Evolutionary conservation across 495 filamentous ascomycete genomes (phyloP).

Genomic region (Lasiosphaeria ovina): DNA sequence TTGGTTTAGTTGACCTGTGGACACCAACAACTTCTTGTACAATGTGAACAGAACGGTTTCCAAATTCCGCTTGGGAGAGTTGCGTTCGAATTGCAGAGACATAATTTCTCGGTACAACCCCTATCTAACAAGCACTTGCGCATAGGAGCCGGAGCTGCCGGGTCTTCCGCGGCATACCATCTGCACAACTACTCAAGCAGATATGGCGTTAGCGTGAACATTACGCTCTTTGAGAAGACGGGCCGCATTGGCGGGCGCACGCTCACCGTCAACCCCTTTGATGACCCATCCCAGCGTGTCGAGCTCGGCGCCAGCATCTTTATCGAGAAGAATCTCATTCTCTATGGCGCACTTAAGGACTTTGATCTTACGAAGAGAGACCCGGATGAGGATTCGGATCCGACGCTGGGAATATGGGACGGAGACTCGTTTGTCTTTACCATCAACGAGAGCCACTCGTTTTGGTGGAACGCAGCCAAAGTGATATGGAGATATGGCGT

Average conservation of each 20-base stretch:
- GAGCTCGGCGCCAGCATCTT: conserved; percentile 95
- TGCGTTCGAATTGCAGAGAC: neutral
- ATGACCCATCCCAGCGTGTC: conserved; percentile 65
- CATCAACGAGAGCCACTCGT: conserved; percentile 47
- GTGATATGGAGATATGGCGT: conserved; percentile 81
- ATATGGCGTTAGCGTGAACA: conserved; percentile 56
- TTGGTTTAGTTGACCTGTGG: too few species aligned
- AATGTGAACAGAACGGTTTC: too few species aligned
- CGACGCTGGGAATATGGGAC: conserved; percentile 78
- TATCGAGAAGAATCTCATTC: conserved; percentile 78
- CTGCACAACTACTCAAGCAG: conserved; percentile 65
- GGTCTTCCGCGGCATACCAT: conserved; percentile 82
- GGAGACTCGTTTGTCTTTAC: conserved; percentile 72
- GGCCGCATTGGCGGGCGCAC: conserved; percentile 82
- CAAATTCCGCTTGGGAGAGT: neutral
- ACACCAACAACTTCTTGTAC: too few species aligned
- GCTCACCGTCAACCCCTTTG: conserved; percentile 81
- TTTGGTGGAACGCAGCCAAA: conserved; percentile 75
- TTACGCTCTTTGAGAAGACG: conserved; percentile 86
- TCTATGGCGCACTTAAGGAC: conserved; percentile 68
- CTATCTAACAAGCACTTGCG: neutral
- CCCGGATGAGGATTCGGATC: conserved; percentile 36
- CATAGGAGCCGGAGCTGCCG: conserved; percentile 84
- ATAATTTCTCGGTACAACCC: neutral
- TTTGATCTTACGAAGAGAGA: conserved; percentile 58